Evolutionary conservation across 140 eudicot genomes (phyloP).

Genomic region (Oenanthe javanica): DNA sequence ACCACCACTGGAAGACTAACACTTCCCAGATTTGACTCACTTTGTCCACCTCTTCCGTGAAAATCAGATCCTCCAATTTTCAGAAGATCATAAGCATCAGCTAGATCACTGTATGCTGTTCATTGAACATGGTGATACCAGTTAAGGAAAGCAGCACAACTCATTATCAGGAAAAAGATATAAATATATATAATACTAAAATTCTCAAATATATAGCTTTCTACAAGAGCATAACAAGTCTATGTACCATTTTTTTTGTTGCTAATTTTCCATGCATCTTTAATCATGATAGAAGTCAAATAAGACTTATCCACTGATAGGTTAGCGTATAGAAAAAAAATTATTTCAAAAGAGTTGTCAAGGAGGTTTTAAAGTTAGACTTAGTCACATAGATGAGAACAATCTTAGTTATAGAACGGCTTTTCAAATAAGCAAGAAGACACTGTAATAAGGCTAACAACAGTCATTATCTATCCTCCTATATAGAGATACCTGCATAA

Average conservation of each 20-base stretch:
- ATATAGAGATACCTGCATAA: not conserved
- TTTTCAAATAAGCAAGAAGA: not conserved
- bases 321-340: not conserved
- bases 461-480: not conserved
- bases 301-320: too few species aligned
- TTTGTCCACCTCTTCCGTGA: slow-evolving; percentile 82
- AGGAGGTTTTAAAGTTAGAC: not conserved
- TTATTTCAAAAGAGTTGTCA: not conserved
- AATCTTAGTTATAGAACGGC: not conserved
- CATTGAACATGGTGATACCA: not conserved
- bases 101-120: slow-evolving; percentile 80
- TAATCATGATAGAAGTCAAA: not conserved
- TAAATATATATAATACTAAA: not conserved
- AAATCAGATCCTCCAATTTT: slow-evolving; percentile 97
- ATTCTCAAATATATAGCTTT: not conserved
- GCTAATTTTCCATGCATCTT: too few species aligned
- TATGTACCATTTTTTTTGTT: not conserved
- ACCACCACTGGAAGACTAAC: slow-evolving; percentile 68
- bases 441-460: not conserved
- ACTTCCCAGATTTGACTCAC: slow-evolving; percentile 75
- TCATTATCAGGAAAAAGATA: not conserved
- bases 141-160: not conserved
- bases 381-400: not conserved
- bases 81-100: slow-evolving; percentile 64
- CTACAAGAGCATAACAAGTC: not conserved